phyloP scores from a whole-genome alignment of 169 alveolate species.

The Plasmodium malariae region DNA sequence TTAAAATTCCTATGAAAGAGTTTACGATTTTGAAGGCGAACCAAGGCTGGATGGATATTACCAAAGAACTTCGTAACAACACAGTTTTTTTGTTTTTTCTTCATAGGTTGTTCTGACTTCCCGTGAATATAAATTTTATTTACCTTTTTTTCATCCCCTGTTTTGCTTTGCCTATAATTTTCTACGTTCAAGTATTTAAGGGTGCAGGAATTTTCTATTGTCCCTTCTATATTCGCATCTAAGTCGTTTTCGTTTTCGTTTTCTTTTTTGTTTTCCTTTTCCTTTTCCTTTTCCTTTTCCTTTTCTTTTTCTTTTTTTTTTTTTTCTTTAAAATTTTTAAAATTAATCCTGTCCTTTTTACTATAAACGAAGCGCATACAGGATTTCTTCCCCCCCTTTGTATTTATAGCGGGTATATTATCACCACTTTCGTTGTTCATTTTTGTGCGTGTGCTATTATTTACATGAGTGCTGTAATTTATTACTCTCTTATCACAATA shows the following conservation, averaged over 20 bases:
- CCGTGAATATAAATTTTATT: not conserved
- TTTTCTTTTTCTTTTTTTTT: not conserved
- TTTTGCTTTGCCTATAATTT: conserved; percentile 11
- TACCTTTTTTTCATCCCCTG: not conserved
- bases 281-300: not conserved
- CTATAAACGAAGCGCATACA: conserved; percentile 35
- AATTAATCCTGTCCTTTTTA: conserved; percentile 19
- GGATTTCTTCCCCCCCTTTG: not conserved
- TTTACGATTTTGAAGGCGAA: conserved; percentile 63
- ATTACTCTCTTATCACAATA: not conserved
- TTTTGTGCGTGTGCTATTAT: not conserved
- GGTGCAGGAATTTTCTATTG: not conserved
- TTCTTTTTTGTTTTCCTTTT: not conserved
- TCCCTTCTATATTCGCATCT: not conserved
- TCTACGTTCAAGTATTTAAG: conserved; percentile 37
- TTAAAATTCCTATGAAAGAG: conserved; percentile 32
- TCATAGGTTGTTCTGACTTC: not conserved
- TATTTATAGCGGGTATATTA: not conserved
- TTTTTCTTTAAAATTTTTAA: conserved; percentile 35
- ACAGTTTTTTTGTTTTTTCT: not conserved
- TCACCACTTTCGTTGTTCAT: not conserved
- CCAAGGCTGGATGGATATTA: conserved; percentile 47
- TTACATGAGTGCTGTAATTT: not conserved
- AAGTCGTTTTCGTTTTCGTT: not conserved
- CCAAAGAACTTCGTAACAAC: not conserved